Evolutionary conservation across 2,329 filamentous ascomycete genomes (phyloP), one percentile per base, ranked within the genome.

Genomic region (Cadophora malorum): DNA sequence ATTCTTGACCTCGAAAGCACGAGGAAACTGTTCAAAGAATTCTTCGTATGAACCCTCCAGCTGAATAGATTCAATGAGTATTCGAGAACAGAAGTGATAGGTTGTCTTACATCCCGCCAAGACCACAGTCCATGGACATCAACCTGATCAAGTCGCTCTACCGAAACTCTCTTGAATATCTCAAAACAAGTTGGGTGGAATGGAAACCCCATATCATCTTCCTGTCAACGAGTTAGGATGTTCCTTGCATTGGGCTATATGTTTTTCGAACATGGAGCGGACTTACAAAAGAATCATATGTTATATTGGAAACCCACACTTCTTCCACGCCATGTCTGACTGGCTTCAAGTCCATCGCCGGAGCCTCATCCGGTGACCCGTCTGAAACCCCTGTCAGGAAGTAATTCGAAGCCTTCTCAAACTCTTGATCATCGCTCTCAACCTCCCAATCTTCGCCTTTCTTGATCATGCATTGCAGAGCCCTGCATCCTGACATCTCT

Each of bases 141-240:
- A 12, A 70, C 60, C 9, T 33, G 50, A 3, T 60, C 64, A 19
- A 58, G 21, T 33, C 33, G 21, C 8, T 31, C 19, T 7, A 62
- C 53, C 8, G 60, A 66, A 4, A 66, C 33, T 38, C 55, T 38
- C 25, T 62, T 70, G 38, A 66, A 73, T 12, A 73, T 63, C 38
- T 74, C 67, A 49, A 73, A 69, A 60, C 71, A 74, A 21, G 72
- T 53, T 23, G 67, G 71, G 49, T 74, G 72, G 14, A 73, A 69
- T 63, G 69, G 64, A 58, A 69, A 55, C 60, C 68, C 67, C 56
- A 66, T 33, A 35, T 71, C 52, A 62, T 62, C 66, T 60, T n/a
- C 69, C 67, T 63, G 9, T 16, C 1, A 4, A 16, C n/a, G 4
- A 4, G 19, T 61, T 52, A 59, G 41, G 2, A 28, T 4, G 12